Evolutionary conservation across 768 basidiomycete species (phyloP).

Genomic region (Gyrodon lividus): DNA sequence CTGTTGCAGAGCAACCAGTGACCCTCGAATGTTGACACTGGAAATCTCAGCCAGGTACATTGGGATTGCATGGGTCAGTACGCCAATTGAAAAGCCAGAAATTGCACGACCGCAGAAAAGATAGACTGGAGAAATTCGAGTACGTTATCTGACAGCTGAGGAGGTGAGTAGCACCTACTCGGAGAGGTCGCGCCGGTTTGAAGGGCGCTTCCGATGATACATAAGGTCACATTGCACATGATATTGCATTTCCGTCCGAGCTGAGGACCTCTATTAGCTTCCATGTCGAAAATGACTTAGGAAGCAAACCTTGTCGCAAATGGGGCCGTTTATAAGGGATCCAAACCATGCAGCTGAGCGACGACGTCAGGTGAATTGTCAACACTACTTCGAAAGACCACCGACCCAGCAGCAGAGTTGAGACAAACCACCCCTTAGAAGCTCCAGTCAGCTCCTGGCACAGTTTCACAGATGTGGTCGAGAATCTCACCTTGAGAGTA

Average conservation of each 20-base stretch:
- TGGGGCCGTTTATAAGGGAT: conserved; percentile 29
- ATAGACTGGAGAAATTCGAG: conserved; percentile 14
- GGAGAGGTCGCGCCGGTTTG: conserved; percentile 31
- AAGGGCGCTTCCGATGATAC: conserved; percentile 30
- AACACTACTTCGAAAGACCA: neutral
- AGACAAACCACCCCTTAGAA: conserved; percentile 32
- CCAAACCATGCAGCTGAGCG: conserved; percentile 32
- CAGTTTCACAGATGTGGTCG: neutral
- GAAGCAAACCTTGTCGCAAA: conserved; percentile 29
- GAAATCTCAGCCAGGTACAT: conserved; percentile 42
- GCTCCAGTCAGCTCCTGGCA: neutral
- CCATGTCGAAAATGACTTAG: neutral
- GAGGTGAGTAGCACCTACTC: conserved; percentile 3
- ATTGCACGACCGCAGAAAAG: conserved; percentile 32
- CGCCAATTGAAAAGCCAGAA: conserved; percentile 17
- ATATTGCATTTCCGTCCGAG: conserved; percentile 29
- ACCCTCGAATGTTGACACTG: conserved; percentile 37
- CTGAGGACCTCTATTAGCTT: conserved; percentile 4
- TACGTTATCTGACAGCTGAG: neutral
- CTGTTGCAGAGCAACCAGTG: conserved; percentile 37
- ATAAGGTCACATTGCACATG: conserved; percentile 28
- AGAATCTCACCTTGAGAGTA: conserved; percentile 21
- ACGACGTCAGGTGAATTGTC: conserved; percentile 4
- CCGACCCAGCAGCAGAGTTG: conserved; percentile 28
- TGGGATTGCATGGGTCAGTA: conserved; percentile 24